Conservation (phyloP, 2,329 filamentous ascomycete genomes). For the Phialophora expanda region DNA sequence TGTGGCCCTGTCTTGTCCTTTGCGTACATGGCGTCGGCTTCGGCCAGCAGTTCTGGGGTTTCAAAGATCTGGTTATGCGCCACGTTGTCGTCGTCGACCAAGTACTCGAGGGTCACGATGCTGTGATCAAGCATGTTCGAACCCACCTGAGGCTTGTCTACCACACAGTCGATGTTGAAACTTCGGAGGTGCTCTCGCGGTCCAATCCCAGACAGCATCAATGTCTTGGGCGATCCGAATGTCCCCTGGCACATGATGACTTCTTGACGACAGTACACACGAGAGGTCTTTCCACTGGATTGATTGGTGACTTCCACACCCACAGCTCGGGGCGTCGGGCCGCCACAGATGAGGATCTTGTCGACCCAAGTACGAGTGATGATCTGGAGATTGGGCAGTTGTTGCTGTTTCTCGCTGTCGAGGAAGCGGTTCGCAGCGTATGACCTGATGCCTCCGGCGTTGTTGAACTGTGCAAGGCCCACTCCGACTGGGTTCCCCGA, state of each 20-base stretch:
- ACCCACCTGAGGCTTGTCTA: conserved; percentile 52
- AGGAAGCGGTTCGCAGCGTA: conserved; percentile 47
- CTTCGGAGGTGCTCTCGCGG: conserved; percentile 48
- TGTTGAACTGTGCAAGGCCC: conserved; percentile 21
- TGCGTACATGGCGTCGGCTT: conserved; percentile 16
- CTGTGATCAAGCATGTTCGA: conserved; percentile 56
- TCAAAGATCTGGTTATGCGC: conserved; percentile 24
- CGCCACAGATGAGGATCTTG: conserved; percentile 37
- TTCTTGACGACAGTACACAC: conserved; percentile 51
- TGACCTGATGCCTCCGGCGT: conserved; percentile 10
- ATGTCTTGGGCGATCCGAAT: conserved; percentile 62
- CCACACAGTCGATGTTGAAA: conserved; percentile 49
- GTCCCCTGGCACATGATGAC: conserved; percentile 65
- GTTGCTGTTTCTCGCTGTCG: conserved; percentile 45
- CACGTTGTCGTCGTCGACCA: conserved; percentile 19
- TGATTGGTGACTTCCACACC: conserved; percentile 51
- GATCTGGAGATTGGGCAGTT: conserved; percentile 53
- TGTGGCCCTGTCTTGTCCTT: conserved; percentile 20
- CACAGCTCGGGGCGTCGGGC: conserved; percentile 40
- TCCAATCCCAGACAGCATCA: conserved; percentile 67
- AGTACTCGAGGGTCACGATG: conserved; percentile 29
- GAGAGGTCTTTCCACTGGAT: conserved; percentile 41
- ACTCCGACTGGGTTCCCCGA: conserved; percentile 64
- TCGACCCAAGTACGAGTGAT: conserved; percentile 54
- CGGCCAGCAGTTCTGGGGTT: conserved; percentile 8